Evolutionary conservation across 805 yeast genomes (phyloP).

Genomic region (Candida ovalis): DNA sequence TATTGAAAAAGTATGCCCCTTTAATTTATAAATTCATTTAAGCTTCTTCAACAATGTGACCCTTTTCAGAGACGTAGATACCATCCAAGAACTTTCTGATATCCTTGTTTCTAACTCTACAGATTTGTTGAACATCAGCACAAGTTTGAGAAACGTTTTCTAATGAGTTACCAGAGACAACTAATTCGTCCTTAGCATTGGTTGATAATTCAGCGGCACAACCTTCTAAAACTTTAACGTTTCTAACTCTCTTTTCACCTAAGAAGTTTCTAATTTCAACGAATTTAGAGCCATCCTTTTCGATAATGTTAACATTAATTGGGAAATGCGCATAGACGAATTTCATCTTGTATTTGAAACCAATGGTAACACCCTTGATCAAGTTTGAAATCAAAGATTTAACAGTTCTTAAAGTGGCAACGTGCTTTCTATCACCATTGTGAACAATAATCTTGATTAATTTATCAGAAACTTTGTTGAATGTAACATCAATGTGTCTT

Average conservation of each 20-base stretch:
- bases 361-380: constrained; percentile 98
- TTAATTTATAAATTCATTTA: neutral
- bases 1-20: neutral
- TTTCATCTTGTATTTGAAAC: constrained; percentile 99
- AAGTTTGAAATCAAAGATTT: constrained; percentile 91
- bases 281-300: constrained; percentile 64
- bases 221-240: constrained; percentile 82
- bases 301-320: constrained; percentile 91
- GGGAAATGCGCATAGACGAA: constrained; percentile 99
- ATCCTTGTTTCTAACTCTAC: constrained; percentile 99
- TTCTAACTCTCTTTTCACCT: constrained; percentile 98
- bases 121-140: constrained; percentile 96
- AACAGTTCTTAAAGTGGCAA: constrained; percentile 98
- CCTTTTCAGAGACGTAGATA: constrained; percentile 97
- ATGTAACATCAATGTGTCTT: constrained; percentile 92
- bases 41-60: constrained; percentile 61
- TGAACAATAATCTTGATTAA: constrained; percentile 87
- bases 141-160: constrained; percentile 98
- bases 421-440: constrained; percentile 99
- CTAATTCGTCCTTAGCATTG: constrained; percentile 89
- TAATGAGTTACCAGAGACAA: constrained; percentile 90
- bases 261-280: constrained; percentile 99
- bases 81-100: constrained; percentile 99
- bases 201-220: constrained; percentile 79
- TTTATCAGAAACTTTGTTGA: constrained; percentile 68